Conservation (phyloP, 805 yeast genomes). For the Nakazawaea wyomingensis region DNA sequence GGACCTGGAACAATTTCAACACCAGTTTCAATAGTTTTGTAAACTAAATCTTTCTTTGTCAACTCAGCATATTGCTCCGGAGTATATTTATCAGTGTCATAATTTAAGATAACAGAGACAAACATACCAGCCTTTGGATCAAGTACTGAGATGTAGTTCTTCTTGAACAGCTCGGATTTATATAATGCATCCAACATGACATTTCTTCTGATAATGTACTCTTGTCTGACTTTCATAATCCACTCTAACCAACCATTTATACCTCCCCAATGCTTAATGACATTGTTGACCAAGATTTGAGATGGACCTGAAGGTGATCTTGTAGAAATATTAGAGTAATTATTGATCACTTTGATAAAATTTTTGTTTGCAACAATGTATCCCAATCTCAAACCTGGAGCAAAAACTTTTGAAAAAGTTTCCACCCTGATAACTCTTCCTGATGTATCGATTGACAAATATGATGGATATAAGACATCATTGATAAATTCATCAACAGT, state of each 20-base stretch:
- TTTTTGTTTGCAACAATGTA: conserved; percentile 49
- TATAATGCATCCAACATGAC: conserved; percentile 47
- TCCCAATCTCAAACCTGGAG: conserved; percentile 64
- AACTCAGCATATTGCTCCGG: conserved; percentile 29
- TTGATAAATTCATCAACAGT: conserved; percentile 38
- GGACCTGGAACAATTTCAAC: conserved; percentile 54
- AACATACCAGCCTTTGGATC: conserved; percentile 64
- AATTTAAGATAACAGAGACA: conserved; percentile 38
- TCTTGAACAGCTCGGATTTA: conserved; percentile 36
- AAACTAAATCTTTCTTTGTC: conserved; percentile 37
- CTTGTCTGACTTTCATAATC: conserved; percentile 62
- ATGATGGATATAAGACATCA: conserved; percentile 42
- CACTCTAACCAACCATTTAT: conserved; percentile 70
- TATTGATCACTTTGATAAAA: conserved; percentile 36
- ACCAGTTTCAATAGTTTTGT: conserved; percentile 41
- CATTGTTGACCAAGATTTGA: conserved; percentile 50
- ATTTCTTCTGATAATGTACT: conserved; percentile 66
- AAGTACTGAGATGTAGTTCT: conserved; percentile 36
- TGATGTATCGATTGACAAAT: conserved; percentile 45
- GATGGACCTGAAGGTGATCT: conserved; percentile 56
- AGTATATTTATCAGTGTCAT: conserved; percentile 14
- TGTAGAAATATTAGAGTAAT: conserved; percentile 40
- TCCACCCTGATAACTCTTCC: conserved; percentile 62
- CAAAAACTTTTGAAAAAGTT: conserved; percentile 59
- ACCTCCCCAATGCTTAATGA: conserved; percentile 58